Base-by-base conservation (phyloP, 1,284 basidiomycete species). In the Stygiomarasmius scandens region DNA sequence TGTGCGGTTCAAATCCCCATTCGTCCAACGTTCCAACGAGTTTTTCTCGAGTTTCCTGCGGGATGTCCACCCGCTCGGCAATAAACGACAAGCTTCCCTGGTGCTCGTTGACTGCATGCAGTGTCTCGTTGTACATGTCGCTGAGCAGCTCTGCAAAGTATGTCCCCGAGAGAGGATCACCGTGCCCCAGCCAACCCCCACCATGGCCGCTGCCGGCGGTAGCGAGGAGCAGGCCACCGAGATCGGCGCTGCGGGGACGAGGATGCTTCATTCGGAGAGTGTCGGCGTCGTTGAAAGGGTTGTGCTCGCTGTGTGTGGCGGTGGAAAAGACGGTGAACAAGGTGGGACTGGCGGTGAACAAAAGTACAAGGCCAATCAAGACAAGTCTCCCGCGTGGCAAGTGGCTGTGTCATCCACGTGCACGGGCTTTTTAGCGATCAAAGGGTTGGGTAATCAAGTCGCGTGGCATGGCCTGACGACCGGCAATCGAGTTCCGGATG, bases 1-100 rank as follows among this genome's bases (percentile, higher is more conserved):
- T 82, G 70, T 93, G 89, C 2, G 95, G 94, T 64, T 95, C 89
- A 70, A 96, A 97, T 62, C 90, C 77, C 95, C 95, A 96, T 9
- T 77, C 80, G 61, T 89, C 85, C 9, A 96, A 78, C 0, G 80
- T 77, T 20, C 76, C 69, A 61, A 96, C 89, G 50, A 91, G 78
- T 11, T 80, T 73, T 70, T 74, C 67, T 72, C 86, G 79, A 32
- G 71, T 76, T 25, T 71, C 68, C 10, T 63, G 63, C 29, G 77
- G 67, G 10, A 71, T 63, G 55, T 75, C 64, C 60, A 69, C 54
- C 6, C 70, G 70, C 25, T 69, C 65, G 58, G 74, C 77, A 59
- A 43, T 51, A 56, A 49, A 48, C 24, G 52, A 55, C 84, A 68
- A 69, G 53, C 81, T 75, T 6, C 74, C 71, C 57, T 77, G 74